Evolutionary conservation across 768 basidiomycete species (phyloP).

Genomic region (Leccinum uliginosum): DNA sequence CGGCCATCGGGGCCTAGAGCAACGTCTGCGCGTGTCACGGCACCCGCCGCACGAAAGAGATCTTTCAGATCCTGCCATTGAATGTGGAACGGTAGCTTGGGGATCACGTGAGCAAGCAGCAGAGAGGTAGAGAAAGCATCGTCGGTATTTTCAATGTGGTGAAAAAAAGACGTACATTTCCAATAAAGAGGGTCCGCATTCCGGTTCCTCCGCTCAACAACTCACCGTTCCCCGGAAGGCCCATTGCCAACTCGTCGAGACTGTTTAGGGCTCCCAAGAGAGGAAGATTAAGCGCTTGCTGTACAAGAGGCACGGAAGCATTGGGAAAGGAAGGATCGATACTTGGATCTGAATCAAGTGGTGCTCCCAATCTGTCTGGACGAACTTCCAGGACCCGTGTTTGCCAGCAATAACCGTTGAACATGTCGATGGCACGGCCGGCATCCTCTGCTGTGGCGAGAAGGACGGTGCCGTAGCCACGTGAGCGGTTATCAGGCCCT

Average conservation of each 20-base stretch:
- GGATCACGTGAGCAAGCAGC: constrained; percentile 13
- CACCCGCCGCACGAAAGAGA: constrained; percentile 86
- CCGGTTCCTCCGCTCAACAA: constrained; percentile 27
- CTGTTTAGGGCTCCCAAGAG: constrained; percentile 10
- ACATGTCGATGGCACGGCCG: constrained; percentile 89
- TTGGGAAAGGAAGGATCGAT: constrained; percentile 10
- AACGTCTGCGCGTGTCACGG: constrained; percentile 87
- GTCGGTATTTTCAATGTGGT: constrained; percentile 4
- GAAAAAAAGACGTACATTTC: constrained; percentile 60
- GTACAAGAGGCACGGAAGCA: constrained; percentile 17
- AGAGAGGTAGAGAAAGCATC: neutral
- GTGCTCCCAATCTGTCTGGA: constrained; percentile 63
- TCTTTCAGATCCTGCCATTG: constrained; percentile 99
- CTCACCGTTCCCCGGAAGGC: constrained; percentile 19
- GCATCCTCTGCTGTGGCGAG: constrained; percentile 95
- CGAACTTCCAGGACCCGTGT: constrained; percentile 88
- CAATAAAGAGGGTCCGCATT: constrained; percentile 73
- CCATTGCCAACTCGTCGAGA: constrained; percentile 17
- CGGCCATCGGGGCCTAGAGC: constrained; percentile 84
- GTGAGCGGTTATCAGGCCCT: constrained; percentile 84
- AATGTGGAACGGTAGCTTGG: constrained; percentile 86
- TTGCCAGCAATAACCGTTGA: constrained; percentile 98
- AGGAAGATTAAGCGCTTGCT: constrained; percentile 16
- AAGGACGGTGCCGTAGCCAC: constrained; percentile 93
- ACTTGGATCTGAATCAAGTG: constrained; percentile 22